A percentile compares a stretch with the other conserved stretches of the same genome.
These are phyloP conservation scores for Neonectria magnoliae DNA, from an alignment of 2,329 filamentous ascomycete genomes.

Conservation along the genomic window DNA sequence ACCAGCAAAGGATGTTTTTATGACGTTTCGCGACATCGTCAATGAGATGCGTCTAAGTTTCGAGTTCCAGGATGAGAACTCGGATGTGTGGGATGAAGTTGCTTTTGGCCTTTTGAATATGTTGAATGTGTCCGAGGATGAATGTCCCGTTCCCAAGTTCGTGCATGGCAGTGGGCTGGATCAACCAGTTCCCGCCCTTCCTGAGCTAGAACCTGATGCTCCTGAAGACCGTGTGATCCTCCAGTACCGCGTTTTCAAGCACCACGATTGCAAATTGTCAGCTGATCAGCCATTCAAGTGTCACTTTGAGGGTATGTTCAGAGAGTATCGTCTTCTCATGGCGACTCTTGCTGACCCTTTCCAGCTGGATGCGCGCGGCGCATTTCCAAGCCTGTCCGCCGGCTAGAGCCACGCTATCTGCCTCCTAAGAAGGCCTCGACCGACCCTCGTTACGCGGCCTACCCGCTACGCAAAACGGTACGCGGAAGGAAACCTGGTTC, in stretches of 20 bases:
- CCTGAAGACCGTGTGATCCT: slow-evolving; percentile 10
- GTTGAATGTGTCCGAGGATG: background rate
- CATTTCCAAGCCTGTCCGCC: background rate
- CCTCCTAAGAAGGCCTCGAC: background rate
- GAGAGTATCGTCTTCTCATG: background rate
- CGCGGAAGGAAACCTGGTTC: too few species aligned
- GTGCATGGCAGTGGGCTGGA: slow-evolving; percentile 4
- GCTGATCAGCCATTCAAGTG: background rate
- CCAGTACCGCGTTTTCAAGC: slow-evolving; percentile 6
- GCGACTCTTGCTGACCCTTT: background rate
- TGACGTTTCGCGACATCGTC: slow-evolving; percentile 9
- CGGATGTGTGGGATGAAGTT: background rate
- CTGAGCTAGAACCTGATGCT: background rate
- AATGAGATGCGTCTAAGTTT: slow-evolving; percentile 17
- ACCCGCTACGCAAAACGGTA: background rate
- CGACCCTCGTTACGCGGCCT: background rate
- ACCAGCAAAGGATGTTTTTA: background rate
- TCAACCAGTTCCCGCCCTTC: slow-evolving; percentile 11
- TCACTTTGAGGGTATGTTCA: background rate
- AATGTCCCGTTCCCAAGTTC: slow-evolving; percentile 3
- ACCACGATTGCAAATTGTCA: background rate
- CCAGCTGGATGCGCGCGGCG: slow-evolving; percentile 1
- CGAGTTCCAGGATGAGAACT: background rate
- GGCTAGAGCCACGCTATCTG: slow-evolving; percentile 2
- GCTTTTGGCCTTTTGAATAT: background rate